These are phyloP conservation scores for Rhinocladiella similis DNA, from an alignment of 2,329 filamentous ascomycete genomes.

Conservation along the genomic window DNA sequence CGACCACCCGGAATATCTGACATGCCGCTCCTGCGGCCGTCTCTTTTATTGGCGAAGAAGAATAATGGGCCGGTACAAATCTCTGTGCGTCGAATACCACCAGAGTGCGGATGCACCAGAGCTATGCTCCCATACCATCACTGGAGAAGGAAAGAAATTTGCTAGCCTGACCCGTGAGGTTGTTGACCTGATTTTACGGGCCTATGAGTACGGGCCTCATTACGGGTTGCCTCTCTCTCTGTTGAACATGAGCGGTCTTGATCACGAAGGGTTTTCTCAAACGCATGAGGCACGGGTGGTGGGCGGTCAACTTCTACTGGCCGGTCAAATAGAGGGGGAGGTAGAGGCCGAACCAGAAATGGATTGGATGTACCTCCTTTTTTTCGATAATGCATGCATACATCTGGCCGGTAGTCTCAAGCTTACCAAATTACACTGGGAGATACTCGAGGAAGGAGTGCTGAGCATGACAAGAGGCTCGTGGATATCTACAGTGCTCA, in stretches of 20 bases:
- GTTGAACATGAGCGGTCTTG: conserved; percentile 8
- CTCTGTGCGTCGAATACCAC: conserved; percentile 11
- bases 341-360: background rate
- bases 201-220: conserved; percentile 15
- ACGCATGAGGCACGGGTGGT: conserved; percentile 14
- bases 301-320: conserved; percentile 17
- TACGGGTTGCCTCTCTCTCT: conserved; percentile 14
- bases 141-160: too few species aligned
- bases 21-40: conserved; percentile 16
- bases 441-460: conserved; percentile 9
- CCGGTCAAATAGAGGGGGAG: conserved; percentile 11
- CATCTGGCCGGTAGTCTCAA: background rate
- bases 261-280: conserved; percentile 1
- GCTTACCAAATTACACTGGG: background rate
- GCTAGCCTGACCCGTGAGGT: too few species aligned
- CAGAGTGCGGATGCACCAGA: too few species aligned
- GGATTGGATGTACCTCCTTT: background rate
- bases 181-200: conserved; percentile 19
- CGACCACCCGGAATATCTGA: conserved; percentile 22
- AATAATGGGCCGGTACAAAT: conserved; percentile 2
- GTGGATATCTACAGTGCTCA: conserved; percentile 12
- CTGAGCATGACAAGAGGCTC: conserved; percentile 10
- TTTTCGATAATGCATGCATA: conserved; percentile 1
- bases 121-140: too few species aligned
- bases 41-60: conserved; percentile 14